phyloP scores from a whole-genome alignment of 2,329 filamentous ascomycete genomes.

The Plectosphaerella plurivora region DNA sequence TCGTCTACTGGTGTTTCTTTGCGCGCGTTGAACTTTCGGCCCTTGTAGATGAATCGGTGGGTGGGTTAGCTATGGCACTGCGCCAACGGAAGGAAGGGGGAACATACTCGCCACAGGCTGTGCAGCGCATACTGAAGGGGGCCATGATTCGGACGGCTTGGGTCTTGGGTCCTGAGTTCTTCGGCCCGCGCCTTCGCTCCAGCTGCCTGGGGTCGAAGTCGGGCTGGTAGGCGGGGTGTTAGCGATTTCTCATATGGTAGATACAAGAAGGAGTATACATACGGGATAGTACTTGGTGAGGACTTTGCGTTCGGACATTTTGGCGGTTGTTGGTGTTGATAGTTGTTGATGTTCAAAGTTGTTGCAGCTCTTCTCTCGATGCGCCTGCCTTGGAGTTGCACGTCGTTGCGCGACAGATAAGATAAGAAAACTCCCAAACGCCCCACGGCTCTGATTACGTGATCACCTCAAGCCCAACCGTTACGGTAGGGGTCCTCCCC shows the following conservation, averaged over 20 bases:
- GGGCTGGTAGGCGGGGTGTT: slow-evolving; percentile 44
- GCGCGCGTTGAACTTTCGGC: slow-evolving; percentile 89
- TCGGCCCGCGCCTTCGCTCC: slow-evolving; percentile 63
- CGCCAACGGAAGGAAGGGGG: not conserved
- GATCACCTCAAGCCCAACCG: not conserved
- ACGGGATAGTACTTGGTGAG: slow-evolving; percentile 36
- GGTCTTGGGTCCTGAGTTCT: slow-evolving; percentile 70
- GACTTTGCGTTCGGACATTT: slow-evolving; percentile 85
- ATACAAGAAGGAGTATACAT: not conserved
- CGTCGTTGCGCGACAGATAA: not conserved
- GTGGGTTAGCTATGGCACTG: not conserved
- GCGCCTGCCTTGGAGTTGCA: not conserved
- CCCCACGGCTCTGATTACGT: not conserved
- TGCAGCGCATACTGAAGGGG: slow-evolving; percentile 76
- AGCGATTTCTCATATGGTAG: not conserved
- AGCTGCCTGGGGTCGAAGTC: slow-evolving; percentile 91
- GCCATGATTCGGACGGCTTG: slow-evolving; percentile 90
- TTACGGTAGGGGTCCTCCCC: not conserved
- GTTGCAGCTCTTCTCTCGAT: not conserved
- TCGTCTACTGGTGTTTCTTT: slow-evolving; percentile 89
- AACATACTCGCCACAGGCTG: slow-evolving; percentile 45
- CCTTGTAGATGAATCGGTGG: slow-evolving; percentile 72
- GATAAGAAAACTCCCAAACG: not conserved
- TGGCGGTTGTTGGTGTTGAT: slow-evolving; percentile 15
- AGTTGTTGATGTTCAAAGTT: not conserved